These are phyloP conservation scores for Exophiala alcalophila DNA, from an alignment of 2,329 filamentous ascomycete species.

Conservation along the genomic window DNA sequence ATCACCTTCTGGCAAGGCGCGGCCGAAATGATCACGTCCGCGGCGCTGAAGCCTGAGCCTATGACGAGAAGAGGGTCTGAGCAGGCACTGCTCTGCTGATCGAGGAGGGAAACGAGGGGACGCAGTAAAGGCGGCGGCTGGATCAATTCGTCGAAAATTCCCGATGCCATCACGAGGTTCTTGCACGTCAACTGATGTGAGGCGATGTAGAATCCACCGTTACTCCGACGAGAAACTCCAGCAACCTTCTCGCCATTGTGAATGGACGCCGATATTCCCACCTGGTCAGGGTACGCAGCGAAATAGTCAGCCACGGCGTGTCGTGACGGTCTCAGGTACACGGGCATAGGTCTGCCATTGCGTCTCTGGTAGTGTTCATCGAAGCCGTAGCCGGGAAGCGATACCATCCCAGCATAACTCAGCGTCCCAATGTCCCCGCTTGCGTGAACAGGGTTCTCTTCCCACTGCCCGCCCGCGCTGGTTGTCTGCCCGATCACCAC, in stretches of 20 bases:
- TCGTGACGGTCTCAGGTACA: constrained; percentile 56
- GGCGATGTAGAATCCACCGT: constrained; percentile 51
- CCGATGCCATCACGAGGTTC: constrained; percentile 57
- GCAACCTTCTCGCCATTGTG: constrained; percentile 43
- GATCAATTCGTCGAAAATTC: constrained; percentile 56
- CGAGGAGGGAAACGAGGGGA: constrained; percentile 42
- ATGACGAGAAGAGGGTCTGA: constrained; percentile 53
- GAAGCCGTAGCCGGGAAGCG: constrained; percentile 58
- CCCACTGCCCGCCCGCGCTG: constrained; percentile 59
- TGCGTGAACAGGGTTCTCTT: constrained; percentile 51
- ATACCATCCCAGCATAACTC: constrained; percentile 62
- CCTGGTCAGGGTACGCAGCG: constrained; percentile 52
- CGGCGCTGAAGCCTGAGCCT: constrained; percentile 61
- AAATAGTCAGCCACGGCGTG: constrained; percentile 56
- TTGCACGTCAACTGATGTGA: constrained; percentile 55
- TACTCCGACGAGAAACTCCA: constrained; percentile 43
- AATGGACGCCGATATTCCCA: constrained; percentile 51
- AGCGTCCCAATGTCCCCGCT: constrained; percentile 58
- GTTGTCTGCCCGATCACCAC: constrained; percentile 52
- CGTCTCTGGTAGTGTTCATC: constrained; percentile 49
- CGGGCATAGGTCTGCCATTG: constrained; percentile 44
- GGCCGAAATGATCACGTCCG: constrained; percentile 58
- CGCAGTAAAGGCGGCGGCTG: constrained; percentile 50
- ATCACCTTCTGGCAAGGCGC: constrained; percentile 51
- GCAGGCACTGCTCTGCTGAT: constrained; percentile 15